Conservation (phyloP, 345 rosid genomes). For the Brassica cretica region DNA sequence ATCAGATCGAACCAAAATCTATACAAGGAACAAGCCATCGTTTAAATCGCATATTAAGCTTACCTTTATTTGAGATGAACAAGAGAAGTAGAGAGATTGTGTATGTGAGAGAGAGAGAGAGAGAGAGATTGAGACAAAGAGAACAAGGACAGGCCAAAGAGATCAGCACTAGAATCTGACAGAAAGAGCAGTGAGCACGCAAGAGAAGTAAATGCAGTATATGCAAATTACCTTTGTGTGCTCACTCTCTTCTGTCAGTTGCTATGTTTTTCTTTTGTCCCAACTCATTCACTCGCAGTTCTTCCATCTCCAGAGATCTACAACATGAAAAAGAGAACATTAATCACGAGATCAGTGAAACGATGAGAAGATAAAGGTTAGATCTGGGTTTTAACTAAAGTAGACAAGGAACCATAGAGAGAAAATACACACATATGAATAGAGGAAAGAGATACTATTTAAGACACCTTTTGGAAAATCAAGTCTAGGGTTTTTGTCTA, state of each 20-base stretch:
- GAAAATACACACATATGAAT: background rate
- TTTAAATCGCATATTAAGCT: background rate
- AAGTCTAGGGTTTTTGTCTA: slow-evolving; percentile 40
- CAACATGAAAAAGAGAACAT: slow-evolving; percentile 19
- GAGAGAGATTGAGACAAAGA: slow-evolving; percentile 28
- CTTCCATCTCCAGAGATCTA: slow-evolving; percentile 29
- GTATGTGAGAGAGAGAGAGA: background rate
- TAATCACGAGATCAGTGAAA: background rate
- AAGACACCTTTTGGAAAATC: slow-evolving; percentile 17
- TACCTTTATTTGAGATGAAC: slow-evolving; percentile 16
- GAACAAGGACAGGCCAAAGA: slow-evolving; percentile 43
- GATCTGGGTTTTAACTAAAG: slow-evolving; percentile 24
- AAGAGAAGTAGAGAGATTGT: background rate
- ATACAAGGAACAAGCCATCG: slow-evolving; percentile 8
- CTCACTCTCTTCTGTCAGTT: slow-evolving; percentile 99
- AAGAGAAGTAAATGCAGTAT: slow-evolving; percentile 62
- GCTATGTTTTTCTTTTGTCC: slow-evolving; percentile 39
- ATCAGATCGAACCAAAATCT: slow-evolving; percentile 8
- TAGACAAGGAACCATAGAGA: slow-evolving; percentile 1
- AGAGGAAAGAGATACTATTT: slow-evolving; percentile 8
- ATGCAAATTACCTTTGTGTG: slow-evolving; percentile 84
- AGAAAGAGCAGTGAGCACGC: slow-evolving; percentile 96
- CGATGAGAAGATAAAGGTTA: slow-evolving; percentile 3
- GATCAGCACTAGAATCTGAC: slow-evolving; percentile 72
- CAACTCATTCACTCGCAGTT: slow-evolving; percentile 13